Evolutionary conservation across 345 rosid species (phyloP).

Genomic region (Microcos paniculata): DNA sequence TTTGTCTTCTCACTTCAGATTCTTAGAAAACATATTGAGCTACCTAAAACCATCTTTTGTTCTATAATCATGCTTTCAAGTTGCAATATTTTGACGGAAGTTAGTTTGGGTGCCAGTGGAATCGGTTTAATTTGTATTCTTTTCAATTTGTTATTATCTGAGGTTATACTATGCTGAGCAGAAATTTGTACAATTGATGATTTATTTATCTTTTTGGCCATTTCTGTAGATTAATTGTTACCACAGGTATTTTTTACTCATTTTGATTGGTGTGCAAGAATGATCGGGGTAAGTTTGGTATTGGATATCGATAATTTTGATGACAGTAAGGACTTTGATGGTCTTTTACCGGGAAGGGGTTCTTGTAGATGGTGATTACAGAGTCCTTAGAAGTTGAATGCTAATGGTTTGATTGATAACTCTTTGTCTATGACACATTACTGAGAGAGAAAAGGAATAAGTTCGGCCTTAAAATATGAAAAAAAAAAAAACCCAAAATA

Average conservation of each 20-base stretch:
- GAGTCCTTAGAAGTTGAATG: not conserved
- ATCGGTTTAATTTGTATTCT: not conserved
- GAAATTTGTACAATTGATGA: not conserved
- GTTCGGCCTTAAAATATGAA: not conserved
- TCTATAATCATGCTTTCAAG: conserved; percentile 1
- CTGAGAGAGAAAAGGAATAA: not conserved
- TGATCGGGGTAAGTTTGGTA: not conserved
- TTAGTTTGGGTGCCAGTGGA: not conserved
- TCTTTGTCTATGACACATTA: not conserved
- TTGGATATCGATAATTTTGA: not conserved
- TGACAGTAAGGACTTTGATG: not conserved
- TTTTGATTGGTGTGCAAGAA: not conserved
- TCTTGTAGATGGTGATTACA: not conserved
- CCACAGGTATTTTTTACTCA: not conserved
- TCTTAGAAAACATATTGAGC: not conserved
- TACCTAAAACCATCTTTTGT: not conserved
- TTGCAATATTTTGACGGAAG: not conserved
- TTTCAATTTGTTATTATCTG: not conserved
- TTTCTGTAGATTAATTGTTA: not conserved
- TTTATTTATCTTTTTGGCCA: not conserved
- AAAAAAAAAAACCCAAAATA: not conserved
- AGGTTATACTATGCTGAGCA: not conserved
- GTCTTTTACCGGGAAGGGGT: not conserved
- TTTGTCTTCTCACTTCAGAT: not conserved
- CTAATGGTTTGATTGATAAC: not conserved